Conservation (phyloP, 345 rosid genomes). For the Fremontodendron californicum region DNA sequence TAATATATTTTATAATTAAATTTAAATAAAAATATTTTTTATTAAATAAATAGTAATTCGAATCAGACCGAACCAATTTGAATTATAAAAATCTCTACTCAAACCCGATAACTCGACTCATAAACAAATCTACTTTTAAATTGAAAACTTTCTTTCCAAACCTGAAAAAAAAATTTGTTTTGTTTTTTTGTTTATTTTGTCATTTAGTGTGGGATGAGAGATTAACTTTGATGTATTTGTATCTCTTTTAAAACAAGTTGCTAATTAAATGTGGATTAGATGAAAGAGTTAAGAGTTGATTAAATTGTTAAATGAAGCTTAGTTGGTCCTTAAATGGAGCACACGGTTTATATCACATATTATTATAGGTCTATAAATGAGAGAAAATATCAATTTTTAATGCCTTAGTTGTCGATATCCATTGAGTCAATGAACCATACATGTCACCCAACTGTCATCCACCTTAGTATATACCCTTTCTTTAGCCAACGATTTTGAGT, state of each 20-base stretch:
- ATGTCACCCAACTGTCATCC: slow-evolving; percentile 40
- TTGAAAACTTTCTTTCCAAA: background rate
- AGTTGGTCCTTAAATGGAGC: background rate
- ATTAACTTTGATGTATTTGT: background rate
- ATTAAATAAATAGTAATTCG: too few relatives aligned
- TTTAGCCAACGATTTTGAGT: background rate
- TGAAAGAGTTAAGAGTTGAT: background rate
- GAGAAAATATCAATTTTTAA: slow-evolving; percentile 20
- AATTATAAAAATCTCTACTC: too few relatives aligned
- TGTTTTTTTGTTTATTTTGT: background rate
- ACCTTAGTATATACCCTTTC: slow-evolving; percentile 16
- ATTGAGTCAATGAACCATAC: slow-evolving; percentile 15
- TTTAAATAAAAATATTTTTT: too few relatives aligned
- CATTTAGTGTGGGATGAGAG: background rate
- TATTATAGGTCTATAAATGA: background rate
- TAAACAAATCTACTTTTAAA: too few relatives aligned
- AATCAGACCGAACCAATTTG: too few relatives aligned
- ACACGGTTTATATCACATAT: background rate
- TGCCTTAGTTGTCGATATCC: slow-evolving; percentile 15
- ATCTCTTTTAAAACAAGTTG: background rate
- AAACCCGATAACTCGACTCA: too few relatives aligned
- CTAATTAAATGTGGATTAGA: background rate
- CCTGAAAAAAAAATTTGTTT: background rate
- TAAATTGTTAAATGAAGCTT: slow-evolving; percentile 1
- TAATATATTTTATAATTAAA: too few relatives aligned